Conservation (phyloP, 2,329 filamentous ascomycete species). For the Rutstroemia sp. region DNA sequence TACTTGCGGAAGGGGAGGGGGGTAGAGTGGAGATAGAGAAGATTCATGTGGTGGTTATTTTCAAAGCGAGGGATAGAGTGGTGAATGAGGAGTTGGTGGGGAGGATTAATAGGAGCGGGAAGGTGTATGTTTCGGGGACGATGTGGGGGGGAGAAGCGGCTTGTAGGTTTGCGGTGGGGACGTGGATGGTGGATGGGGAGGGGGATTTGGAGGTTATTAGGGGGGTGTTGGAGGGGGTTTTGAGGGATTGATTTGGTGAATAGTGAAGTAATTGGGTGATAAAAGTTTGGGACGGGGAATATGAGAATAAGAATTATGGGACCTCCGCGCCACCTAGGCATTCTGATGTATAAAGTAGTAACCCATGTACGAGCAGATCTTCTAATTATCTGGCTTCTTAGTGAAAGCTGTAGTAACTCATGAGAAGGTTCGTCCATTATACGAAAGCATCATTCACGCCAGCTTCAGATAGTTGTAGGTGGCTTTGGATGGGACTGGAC, state of each 20-base stretch:
- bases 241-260: not conserved
- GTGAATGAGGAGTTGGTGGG: slow-evolving; percentile 62
- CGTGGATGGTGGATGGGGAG: slow-evolving; percentile 68
- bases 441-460: too few species aligned
- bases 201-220: slow-evolving; percentile 60
- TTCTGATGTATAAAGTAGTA: too few species aligned
- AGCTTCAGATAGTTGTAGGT: too few species aligned
- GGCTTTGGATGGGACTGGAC: too few species aligned
- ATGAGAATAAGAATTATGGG: too few species aligned
- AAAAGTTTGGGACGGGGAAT: too few species aligned
- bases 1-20: slow-evolving; percentile 53
- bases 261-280: too few species aligned
- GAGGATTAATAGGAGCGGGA: slow-evolving; percentile 64
- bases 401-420: too few species aligned
- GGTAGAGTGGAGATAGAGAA: slow-evolving; percentile 2
- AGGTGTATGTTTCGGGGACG: slow-evolving; percentile 79
- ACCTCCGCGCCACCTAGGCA: too few species aligned
- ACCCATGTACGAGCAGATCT: too few species aligned
- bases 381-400: too few species aligned
- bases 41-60: slow-evolving; percentile 61
- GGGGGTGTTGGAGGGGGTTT: slow-evolving; percentile 43
- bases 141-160: slow-evolving; percentile 67
- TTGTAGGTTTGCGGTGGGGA: slow-evolving; percentile 77
- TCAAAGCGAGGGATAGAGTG: slow-evolving; percentile 58
- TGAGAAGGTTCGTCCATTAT: too few species aligned